Base-by-base conservation (phyloP, 108 stramenopile genomes). In the Skeletonema menzelii region DNA sequence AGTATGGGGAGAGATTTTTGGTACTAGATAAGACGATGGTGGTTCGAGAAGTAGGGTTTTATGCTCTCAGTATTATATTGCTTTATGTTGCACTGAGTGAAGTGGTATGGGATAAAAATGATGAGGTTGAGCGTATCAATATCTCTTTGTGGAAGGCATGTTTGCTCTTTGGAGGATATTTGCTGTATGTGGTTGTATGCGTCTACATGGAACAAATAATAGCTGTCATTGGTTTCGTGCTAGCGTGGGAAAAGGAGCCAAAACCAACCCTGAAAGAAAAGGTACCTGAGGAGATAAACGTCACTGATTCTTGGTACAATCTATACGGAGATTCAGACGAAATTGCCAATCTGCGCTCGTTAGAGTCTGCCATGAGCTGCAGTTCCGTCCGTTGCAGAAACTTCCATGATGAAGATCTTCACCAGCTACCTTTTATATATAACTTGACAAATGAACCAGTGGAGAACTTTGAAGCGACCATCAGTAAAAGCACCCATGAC, bases 41-140 rank as follows among this genome's bases (percentile, higher is more conserved):
- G 27, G 37, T 67, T 15, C 82, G 92, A 49, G 92, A 94, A 76
- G 82, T 88, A 24, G 65, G 57, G 0, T 94, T 91, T 80, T 94
- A 94, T 76, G 85, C 70, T 27, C 55, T 88, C 10, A 75, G 74
- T n/a, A 79, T 94, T 59, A 35, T 71, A 10, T 70, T 91, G 5
- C 64, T 94, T 68, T 87, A 75, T 35, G 42, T 80, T 62, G 85
- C 86, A 10, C 74, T 92, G 75, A 71, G 73, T 32, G 87, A 87
- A 59, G 57, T 59, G 8, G 46, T 32, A 44, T 74, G 75, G 27
- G 65, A 80, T 22, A 78, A 80, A 11, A 84, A 80, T 19, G 63
- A 76, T 17, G 84, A 69, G 4, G 70, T 47, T 34, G 83, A 87
- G 20, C 81, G 84, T 55, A 77, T 93, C 6, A 86, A 79, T 53